Conservation (phyloP, 257 asterid species). For the Thymus mandschuricus region DNA sequence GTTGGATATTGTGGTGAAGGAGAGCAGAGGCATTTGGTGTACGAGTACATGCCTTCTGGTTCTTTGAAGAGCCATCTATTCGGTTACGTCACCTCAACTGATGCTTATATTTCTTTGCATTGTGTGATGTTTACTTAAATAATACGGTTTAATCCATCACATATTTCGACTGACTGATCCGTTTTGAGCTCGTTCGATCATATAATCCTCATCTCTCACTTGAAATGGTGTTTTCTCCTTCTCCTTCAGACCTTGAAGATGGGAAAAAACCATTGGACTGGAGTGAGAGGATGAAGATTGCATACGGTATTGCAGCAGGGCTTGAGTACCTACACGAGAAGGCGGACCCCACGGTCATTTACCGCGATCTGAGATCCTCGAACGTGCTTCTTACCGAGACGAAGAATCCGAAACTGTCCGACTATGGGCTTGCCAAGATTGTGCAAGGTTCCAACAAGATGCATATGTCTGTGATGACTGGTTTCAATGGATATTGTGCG, state of each 20-base stretch:
- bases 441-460: conserved; percentile 48
- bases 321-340: conserved; percentile 70
- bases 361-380: conserved; percentile 62
- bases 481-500: conserved; percentile 57
- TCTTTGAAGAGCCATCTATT: conserved; percentile 55
- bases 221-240: no score
- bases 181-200: no score
- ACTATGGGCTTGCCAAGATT: conserved; percentile 65
- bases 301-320: conserved; percentile 66
- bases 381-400: conserved; percentile 54
- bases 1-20: conserved; percentile 98
- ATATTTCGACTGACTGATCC: no score
- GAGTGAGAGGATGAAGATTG: conserved; percentile 69
- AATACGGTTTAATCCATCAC: no score
- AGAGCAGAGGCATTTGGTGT: conserved; percentile 89
- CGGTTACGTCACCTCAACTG: conserved; percentile 40
- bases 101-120: no score
- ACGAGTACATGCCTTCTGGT: conserved; percentile 77
- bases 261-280: conserved; percentile 54
- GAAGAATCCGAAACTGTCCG: conserved; percentile 52
- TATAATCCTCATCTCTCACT: no score
- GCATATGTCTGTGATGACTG: conserved; percentile 52
- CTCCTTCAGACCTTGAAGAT: conserved; percentile 44
- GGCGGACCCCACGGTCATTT: conserved; percentile 58
- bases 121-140: no score